Base-by-base conservation (phyloP, 208 protist genomes). In the Leishmania gerbilli region DNA sequence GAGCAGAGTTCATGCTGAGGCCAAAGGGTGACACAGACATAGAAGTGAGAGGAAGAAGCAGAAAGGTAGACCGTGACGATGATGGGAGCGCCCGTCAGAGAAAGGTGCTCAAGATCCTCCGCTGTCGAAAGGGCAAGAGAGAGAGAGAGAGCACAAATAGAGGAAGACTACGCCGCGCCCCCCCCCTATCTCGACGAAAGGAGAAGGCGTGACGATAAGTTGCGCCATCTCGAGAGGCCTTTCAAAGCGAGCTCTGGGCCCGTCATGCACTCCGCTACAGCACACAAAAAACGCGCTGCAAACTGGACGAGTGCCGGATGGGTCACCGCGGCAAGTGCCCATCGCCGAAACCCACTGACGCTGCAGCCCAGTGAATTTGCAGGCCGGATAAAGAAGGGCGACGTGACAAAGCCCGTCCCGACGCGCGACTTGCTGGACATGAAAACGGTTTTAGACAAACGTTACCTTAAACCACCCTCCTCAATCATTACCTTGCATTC, bases 401-500 rank as follows among this genome's bases (percentile, higher is more conserved):
- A 34, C 45, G 40, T 31, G 24, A 21, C 42, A 51, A 37, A 17
- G n/a, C 69, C 1, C 69, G 45, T 45, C 69, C 27, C 27, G 45
- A 27, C 27, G 4, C 27, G 3, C 27, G 19, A 24, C 27, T 53
- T 51, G 6, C 9, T 31, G 24, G 2, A 27, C 27, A 34, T 53
- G 3, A 53, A 74, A 53, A 74, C 11, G 21, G 69, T 51, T 51
- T 74, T 74, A 55, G 45, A 55, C 2, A 51, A 74, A 40, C 37
- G 13, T 74, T 74, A 51, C 49, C 21, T 42, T 62, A 58, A 79
- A 60, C 11, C 27, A 2, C 69, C 7, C 34, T 53, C 47, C 19
- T 60, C 51, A 51, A 75, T 4, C 42, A 68, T 69, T 69, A 75
- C 17, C n/a, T 76, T 76, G 69, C 2, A 31, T 45, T n/a, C 24